These are phyloP conservation scores for Themeda triandra DNA, from an alignment of 176 grass and related monocot species.

Conservation along the genomic window DNA sequence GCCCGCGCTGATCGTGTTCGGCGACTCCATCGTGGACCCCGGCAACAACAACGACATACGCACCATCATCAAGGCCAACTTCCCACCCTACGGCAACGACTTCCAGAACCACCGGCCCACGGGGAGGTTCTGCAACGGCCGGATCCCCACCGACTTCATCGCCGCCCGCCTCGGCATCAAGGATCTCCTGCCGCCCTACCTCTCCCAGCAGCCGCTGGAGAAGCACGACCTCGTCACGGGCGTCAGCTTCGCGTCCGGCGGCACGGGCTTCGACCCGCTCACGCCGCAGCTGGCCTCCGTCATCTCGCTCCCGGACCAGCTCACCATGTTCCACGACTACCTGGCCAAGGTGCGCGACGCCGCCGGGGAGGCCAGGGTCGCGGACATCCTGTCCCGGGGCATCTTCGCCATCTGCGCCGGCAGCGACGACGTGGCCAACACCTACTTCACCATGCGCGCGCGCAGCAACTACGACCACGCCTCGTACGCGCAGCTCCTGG, in stretches of 20 bases:
- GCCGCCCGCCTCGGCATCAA: constrained; percentile 64
- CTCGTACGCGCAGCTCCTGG: constrained; percentile 49
- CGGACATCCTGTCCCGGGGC: constrained; percentile 18
- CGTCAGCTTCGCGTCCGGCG: constrained; percentile 82
- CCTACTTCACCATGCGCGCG: constrained; percentile 60
- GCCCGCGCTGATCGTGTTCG: constrained; percentile 60
- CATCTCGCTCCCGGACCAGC: constrained; percentile 52
- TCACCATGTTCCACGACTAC: constrained; percentile 63
- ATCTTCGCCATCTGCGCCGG: constrained; percentile 61
- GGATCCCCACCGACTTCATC: constrained; percentile 62
- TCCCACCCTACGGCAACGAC: constrained; percentile 61
- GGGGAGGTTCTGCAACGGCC: constrained; percentile 75
- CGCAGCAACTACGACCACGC: constrained; percentile 37
- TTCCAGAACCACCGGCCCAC: constrained; percentile 45
- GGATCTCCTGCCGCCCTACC: constrained; percentile 61
- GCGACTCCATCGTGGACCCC: constrained; percentile 71
- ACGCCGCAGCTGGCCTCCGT: constrained; percentile 48
- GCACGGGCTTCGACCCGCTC: constrained; percentile 67
- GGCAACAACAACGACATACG: constrained; percentile 67
- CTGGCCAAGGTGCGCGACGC: constrained; percentile 33
- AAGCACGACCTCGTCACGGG: constrained; percentile 54
- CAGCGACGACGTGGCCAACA: constrained; percentile 80
- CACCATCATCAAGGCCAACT: constrained; percentile 62
- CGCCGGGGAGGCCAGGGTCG: constrained; percentile 30
- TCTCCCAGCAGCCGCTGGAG: constrained; percentile 38